Base-by-base conservation (phyloP, 257 asterid genomes). In the Petunia axillaris region DNA sequence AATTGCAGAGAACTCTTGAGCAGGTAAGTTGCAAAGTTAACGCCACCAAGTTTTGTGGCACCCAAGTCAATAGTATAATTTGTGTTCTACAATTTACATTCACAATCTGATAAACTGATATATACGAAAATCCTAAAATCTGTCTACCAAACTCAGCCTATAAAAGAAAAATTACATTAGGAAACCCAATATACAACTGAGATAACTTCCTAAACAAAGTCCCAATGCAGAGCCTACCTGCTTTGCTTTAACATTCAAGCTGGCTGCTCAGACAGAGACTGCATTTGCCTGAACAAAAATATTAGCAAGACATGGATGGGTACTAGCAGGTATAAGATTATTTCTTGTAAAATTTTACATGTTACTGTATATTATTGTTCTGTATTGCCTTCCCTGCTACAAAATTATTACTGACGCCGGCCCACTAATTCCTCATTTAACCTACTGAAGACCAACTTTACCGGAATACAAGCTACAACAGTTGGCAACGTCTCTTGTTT, bases 381-480 rank as follows among this genome's bases (percentile, higher is more conserved):
- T 87, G 84, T 82, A 80, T 82, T 71, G 81, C 81, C 85, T 58
- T 64, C 5, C 63, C 68, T 4, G 48, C 43, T 46, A 52, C 55
- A 65, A 13, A 44, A n/a, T 80, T 80, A 64, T 87, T 85, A 93
- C 78, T 86, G 91, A 83, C 85, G 94, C 79, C 92, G 95, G 57
- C 93, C 92, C 7, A 83, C 86, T 87, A 95, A 80, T 83, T 88
- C 99, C 91, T 93, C 98, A 36, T 91, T 91, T 81, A 95, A 90
- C 88, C 99, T 89, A 86, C 97, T 93, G 88, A 92, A 95, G 40
- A 93, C 98, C 89, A 95, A 84, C 85, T 91, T 95, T 5, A 95
- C 98, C 8, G 99, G 98, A 84, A 95, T 92, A 81, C 97, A 95
- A 78, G 99, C 93, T 57, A 95, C 89, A 0, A 90, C 82, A 9